phyloP scores from a whole-genome alignment of 2,329 filamentous ascomycete genomes.

The Xylaria multiplex region DNA sequence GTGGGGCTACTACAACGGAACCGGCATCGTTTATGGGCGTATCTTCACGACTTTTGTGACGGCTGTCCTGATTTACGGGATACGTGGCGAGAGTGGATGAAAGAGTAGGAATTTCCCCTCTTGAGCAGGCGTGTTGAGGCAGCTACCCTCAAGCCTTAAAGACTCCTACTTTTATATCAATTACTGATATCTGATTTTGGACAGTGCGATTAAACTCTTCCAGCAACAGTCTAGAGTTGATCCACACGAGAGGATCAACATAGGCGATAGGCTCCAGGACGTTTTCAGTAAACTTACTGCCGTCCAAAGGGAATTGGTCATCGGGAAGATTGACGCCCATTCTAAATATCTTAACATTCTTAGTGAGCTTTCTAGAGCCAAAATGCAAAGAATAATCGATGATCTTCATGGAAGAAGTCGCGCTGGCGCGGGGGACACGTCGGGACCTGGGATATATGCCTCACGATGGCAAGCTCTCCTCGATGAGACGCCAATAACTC shows the following conservation, averaged over 20 bases:
- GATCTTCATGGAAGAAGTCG: constrained; percentile 35
- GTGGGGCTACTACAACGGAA: constrained; percentile 73
- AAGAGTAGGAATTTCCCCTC: constrained; percentile 48
- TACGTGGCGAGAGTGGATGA: constrained; percentile 70
- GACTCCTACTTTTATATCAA: not conserved
- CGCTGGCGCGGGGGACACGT: constrained; percentile 49
- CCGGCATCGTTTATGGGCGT: constrained; percentile 71
- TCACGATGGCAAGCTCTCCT: constrained; percentile 77
- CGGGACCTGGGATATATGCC: constrained; percentile 77
- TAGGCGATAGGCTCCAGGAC: constrained; percentile 51
- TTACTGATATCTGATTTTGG: constrained; percentile 12
- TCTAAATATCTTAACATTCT: constrained; percentile 67
- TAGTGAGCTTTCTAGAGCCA: constrained; percentile 61
- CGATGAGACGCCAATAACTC: constrained; percentile 75
- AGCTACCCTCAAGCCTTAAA: not conserved
- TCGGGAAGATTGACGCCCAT: constrained; percentile 67
- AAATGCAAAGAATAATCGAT: constrained; percentile 68
- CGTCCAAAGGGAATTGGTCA: constrained; percentile 57
- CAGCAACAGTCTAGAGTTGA: constrained; percentile 40
- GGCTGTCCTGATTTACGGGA: constrained; percentile 73
- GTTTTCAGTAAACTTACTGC: constrained; percentile 59
- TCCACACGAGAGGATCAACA: not conserved
- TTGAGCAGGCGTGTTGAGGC: not conserved
- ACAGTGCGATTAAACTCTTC: constrained; percentile 65
- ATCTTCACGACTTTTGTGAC: constrained; percentile 74